Evolutionary conservation across 2,329 filamentous ascomycete genomes (phyloP).

Genomic region (Aspergillus puulaauensis): DNA sequence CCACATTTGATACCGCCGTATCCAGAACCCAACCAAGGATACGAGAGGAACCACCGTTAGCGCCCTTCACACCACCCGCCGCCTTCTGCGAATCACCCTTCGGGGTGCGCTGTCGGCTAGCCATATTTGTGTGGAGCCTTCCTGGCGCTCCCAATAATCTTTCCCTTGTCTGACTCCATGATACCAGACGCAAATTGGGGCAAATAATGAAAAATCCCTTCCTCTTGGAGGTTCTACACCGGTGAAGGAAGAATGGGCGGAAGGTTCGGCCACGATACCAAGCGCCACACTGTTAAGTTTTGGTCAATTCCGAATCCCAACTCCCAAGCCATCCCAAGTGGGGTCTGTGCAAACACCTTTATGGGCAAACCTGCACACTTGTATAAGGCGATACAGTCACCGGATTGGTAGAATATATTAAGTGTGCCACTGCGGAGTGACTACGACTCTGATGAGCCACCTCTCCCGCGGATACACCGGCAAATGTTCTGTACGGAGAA

Average conservation of each 20-base stretch:
- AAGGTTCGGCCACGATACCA: constrained; percentile 15
- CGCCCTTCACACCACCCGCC: not conserved
- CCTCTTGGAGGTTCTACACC: not conserved
- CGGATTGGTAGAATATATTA: constrained; percentile 8
- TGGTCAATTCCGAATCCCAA: not conserved
- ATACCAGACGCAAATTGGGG: not conserved
- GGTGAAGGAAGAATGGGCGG: constrained; percentile 8
- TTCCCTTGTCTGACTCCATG: constrained; percentile 1
- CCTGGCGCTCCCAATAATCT: not conserved
- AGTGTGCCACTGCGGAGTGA: constrained; percentile 8
- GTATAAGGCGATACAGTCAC: not conserved
- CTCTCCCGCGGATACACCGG: constrained; percentile 7
- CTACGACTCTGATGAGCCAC: constrained; percentile 13
- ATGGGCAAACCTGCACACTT: not conserved
- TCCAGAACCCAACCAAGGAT: not conserved
- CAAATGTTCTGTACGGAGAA: not conserved
- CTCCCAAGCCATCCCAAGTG: not conserved
- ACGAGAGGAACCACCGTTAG: constrained; percentile 7
- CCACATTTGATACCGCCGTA: constrained; percentile 1
- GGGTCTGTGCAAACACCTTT: not conserved
- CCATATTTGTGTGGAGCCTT: not conserved
- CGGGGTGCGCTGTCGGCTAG: not conserved
- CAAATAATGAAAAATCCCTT: not conserved
- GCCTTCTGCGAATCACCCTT: not conserved
- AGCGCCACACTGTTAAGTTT: not conserved